phyloP scores from a whole-genome alignment of 148 eudicot species.

The Diospyros kaki region DNA sequence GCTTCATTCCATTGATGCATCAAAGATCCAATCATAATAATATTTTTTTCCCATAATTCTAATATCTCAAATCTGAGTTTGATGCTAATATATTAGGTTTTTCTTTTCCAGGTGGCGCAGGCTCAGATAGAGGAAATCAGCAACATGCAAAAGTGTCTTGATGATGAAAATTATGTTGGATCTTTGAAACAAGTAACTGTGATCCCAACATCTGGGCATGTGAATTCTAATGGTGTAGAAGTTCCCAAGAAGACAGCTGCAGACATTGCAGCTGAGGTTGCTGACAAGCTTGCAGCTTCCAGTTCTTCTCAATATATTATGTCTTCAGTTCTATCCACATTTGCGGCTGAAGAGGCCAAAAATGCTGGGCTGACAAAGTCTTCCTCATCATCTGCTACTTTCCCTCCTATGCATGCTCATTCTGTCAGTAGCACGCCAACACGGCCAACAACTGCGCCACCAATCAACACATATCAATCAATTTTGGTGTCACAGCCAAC shows the following conservation, averaged over 20 bases:
- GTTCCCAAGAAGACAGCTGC: constrained; percentile 64
- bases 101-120: constrained; percentile 64
- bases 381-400: constrained; percentile 33
- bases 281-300: constrained; percentile 89
- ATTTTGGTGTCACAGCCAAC: constrained; percentile 42
- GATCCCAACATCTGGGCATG: constrained; percentile 24
- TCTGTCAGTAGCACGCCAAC: constrained; percentile 26
- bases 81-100: not conserved
- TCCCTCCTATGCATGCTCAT: constrained; percentile 15
- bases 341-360: constrained; percentile 92
- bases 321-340: constrained; percentile 86
- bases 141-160: constrained; percentile 57
- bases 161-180: constrained; percentile 56
- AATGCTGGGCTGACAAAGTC: constrained; percentile 47
- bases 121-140: constrained; percentile 72
- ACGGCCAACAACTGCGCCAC: constrained; percentile 28
- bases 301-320: constrained; percentile 86
- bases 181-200: constrained; percentile 25
- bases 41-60: not conserved
- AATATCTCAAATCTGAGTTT: not conserved
- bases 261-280: constrained; percentile 93
- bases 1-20: not conserved
- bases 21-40: no score
- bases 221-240: constrained; percentile 30
- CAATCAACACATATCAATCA: constrained; percentile 46